A percentile compares a stretch with the other conserved stretches of the same genome.
Conservation (phyloP, 2,329 filamentous ascomycete species). For the Monilinia vaccinii-corymbosi region DNA sequence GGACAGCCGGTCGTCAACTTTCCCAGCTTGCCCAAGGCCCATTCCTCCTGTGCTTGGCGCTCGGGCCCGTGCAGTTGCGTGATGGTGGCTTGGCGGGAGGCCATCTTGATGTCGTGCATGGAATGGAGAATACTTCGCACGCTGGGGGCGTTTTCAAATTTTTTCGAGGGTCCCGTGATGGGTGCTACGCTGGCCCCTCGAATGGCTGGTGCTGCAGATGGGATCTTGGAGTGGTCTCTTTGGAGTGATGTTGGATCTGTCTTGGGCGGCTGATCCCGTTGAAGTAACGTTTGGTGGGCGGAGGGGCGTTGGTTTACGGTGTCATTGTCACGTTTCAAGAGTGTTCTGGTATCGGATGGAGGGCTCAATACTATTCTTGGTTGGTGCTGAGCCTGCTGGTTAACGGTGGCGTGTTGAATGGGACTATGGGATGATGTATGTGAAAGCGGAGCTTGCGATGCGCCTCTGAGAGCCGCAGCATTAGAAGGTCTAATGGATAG, state of each 20-base stretch:
- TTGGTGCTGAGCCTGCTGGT: not conserved
- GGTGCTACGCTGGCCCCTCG: not conserved
- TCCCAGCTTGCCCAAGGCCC: conserved; percentile 12
- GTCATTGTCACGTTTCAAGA: not conserved
- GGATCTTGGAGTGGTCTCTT: not conserved
- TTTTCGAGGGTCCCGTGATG: not conserved
- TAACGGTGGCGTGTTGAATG: not conserved
- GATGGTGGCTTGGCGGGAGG: conserved; percentile 12
- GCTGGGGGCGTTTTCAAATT: not conserved
- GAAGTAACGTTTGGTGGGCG: not conserved
- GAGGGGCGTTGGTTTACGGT: not conserved
- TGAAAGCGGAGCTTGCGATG: not conserved
- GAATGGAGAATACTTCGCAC: not conserved
- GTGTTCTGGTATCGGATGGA: not conserved
- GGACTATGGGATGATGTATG: not conserved
- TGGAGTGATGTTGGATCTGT: not conserved
- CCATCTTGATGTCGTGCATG: conserved; percentile 12
- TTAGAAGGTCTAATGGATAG: not conserved
- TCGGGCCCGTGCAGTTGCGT: conserved; percentile 5
- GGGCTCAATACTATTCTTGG: not conserved
- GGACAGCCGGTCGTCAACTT: conserved; percentile 9
- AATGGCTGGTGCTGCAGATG: not conserved
- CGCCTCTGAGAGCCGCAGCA: not conserved
- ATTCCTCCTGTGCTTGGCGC: conserved; percentile 15
- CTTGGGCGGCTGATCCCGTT: not conserved